Evolutionary conservation across 345 rosid genomes (phyloP).

Genomic region (thale cress (Arabidopsis thaliana)): DNA sequence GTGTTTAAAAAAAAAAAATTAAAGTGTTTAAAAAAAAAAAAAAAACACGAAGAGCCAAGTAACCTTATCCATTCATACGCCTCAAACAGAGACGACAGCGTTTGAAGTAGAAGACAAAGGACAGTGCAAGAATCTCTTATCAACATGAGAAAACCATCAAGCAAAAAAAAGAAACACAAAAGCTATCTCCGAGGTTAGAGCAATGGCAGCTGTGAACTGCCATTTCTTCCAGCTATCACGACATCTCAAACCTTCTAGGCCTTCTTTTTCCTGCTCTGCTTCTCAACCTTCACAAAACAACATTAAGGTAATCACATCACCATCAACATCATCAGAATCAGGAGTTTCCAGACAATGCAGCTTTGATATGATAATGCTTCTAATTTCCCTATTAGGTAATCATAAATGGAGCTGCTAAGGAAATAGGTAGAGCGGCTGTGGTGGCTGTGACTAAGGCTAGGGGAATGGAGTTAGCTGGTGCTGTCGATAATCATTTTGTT

Average conservation of each 20-base stretch:
- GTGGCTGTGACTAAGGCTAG: slow-evolving; percentile 82
- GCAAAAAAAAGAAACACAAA: not conserved
- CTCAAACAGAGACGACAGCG: not conserved
- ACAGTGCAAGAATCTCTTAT: slow-evolving; percentile 33
- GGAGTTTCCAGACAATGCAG: slow-evolving; percentile 1
- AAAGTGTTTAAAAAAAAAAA: no score
- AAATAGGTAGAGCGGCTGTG: slow-evolving; percentile 85
- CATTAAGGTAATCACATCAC: slow-evolving; percentile 63
- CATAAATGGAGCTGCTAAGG: slow-evolving; percentile 92
- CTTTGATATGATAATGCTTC: slow-evolving; percentile 1
- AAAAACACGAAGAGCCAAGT: not conserved
- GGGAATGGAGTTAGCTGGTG: slow-evolving; percentile 97
- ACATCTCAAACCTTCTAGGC: slow-evolving; percentile 46
- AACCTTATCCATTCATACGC: slow-evolving; percentile 34
- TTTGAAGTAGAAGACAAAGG: not conserved
- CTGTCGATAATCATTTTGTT: slow-evolving; percentile 72
- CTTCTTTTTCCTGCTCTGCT: slow-evolving; percentile 60
- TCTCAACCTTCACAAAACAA: slow-evolving; percentile 76
- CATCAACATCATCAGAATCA: not conserved
- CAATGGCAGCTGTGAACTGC: slow-evolving; percentile 70
- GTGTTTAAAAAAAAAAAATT: no score
- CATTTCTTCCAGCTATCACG: slow-evolving; percentile 42
- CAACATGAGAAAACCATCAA: slow-evolving; percentile 24
- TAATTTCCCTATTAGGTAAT: slow-evolving; percentile 54
- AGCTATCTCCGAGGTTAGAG: slow-evolving; percentile 24